Conservation (phyloP, 805 yeast genomes). For the Torulaspora gathmanii region DNA sequence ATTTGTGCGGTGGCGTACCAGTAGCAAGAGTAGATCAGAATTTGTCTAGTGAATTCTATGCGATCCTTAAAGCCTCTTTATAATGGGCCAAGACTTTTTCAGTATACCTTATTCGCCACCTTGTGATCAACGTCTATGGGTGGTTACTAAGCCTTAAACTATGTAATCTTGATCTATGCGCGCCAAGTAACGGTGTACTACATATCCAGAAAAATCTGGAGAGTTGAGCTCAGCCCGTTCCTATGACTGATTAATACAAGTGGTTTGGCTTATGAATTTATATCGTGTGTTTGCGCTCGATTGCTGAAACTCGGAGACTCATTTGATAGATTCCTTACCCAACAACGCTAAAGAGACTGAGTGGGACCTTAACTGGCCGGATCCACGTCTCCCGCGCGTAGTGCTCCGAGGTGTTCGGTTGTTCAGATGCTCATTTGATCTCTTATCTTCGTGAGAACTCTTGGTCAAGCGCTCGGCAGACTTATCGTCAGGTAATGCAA, state of each 20-base stretch:
- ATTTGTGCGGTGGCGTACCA: not conserved
- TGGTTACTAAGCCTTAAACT: not conserved
- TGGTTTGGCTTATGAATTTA: not conserved
- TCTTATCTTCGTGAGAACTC: not conserved
- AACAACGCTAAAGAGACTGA: constrained; percentile 11
- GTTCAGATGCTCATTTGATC: not conserved
- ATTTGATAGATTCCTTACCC: not conserved
- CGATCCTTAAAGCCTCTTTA: not conserved
- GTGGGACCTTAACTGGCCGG: constrained; percentile 7
- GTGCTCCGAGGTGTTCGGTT: constrained; percentile 1
- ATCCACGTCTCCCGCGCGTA: not conserved
- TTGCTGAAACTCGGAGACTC: not conserved
- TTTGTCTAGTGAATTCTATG: not conserved
- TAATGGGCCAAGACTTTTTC: no score
- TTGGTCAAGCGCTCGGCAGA: not conserved
- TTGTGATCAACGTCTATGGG: not conserved
- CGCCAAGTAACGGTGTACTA: not conserved
- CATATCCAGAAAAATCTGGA: no score
- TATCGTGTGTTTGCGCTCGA: no score
- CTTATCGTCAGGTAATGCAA: not conserved
- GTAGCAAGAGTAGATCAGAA: not conserved
- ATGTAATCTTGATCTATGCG: not conserved
- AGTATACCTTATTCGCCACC: not conserved
- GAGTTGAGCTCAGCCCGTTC: no score
- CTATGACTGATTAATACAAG: not conserved